Conservation (phyloP, 2,329 filamentous ascomycete genomes). For the Neoascochyta sp. region DNA sequence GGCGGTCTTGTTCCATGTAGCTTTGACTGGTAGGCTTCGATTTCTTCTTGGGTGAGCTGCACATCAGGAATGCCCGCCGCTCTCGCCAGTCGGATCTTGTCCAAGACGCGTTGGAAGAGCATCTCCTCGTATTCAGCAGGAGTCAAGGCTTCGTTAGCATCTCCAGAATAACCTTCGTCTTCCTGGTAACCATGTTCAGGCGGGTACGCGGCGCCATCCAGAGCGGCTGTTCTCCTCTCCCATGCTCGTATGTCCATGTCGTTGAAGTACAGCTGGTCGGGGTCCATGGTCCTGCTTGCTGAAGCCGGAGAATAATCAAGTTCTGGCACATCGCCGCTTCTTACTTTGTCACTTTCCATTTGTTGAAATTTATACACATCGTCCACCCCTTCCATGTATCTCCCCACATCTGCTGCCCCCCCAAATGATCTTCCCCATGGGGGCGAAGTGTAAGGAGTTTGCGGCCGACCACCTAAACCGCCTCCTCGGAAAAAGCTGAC, state of each 20-base stretch:
- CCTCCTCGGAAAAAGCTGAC: slow-evolving; percentile 99
- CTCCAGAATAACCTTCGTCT: slow-evolving; percentile 46
- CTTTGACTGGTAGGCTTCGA: slow-evolving; percentile 72
- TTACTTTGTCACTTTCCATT: slow-evolving; percentile 54
- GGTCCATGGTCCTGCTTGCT: slow-evolving; percentile 35
- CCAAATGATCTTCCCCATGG: slow-evolving; percentile 99
- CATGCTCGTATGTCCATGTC: slow-evolving; percentile 46
- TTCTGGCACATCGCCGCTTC: slow-evolving; percentile 44
- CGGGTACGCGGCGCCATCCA: slow-evolving; percentile 47
- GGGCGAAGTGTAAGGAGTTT: slow-evolving; percentile 89
- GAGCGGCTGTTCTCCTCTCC: slow-evolving; percentile 40
- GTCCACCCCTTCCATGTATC: slow-evolving; percentile 48
- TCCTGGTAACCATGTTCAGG: slow-evolving; percentile 53
- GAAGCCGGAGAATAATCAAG: slow-evolving; percentile 33
- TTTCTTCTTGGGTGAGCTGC: slow-evolving; percentile 72
- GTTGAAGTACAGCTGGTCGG: slow-evolving; percentile 49
- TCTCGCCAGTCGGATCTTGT: slow-evolving; percentile 74
- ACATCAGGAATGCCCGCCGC: slow-evolving; percentile 74
- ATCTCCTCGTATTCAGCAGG: slow-evolving; percentile 61
- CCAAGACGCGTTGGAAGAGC: slow-evolving; percentile 72
- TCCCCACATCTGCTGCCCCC: slow-evolving; percentile 54
- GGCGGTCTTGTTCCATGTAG: slow-evolving; percentile 49
- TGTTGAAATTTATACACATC: slow-evolving; percentile 61
- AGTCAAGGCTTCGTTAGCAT: slow-evolving; percentile 39
- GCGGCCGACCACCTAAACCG: slow-evolving; percentile 99